Percentiles rank a stretch among this genome's conserved stretches.
phyloP scores from a whole-genome alignment of 768 basidiomycete genomes.

The Lactarius deliciosus region DNA sequence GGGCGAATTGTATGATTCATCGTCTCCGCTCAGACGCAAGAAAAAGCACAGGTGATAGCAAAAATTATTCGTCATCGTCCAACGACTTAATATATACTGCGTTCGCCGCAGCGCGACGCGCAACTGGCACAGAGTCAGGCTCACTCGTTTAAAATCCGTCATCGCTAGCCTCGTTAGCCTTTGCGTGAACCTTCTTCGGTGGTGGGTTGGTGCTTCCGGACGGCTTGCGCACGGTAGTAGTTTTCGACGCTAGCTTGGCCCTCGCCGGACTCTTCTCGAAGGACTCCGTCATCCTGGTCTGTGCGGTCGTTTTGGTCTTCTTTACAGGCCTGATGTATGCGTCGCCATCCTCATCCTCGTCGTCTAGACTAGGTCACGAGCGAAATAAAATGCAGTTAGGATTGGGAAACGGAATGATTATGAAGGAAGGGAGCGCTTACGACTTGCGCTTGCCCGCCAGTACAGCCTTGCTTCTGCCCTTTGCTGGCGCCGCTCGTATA shows the following conservation, averaged over 20 bases:
- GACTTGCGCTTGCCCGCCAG: slow-evolving; percentile 62
- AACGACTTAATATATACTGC: slow-evolving; percentile 44
- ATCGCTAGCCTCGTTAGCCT: slow-evolving; percentile 40
- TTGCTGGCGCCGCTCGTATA: slow-evolving; percentile 34
- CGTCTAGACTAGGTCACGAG: slow-evolving; percentile 5
- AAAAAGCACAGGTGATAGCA: slow-evolving; percentile 42
- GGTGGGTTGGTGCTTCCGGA: slow-evolving; percentile 53
- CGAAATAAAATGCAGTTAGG: neutral
- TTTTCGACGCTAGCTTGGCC: slow-evolving; percentile 19
- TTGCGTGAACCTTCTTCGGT: slow-evolving; percentile 25
- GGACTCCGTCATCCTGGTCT: slow-evolving; percentile 52
- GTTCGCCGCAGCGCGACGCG: slow-evolving; percentile 37
- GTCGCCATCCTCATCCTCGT: slow-evolving; percentile 8
- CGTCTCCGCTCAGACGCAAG: neutral
- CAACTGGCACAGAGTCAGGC: slow-evolving; percentile 39
- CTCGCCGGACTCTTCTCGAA: slow-evolving; percentile 44
- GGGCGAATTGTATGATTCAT: neutral
- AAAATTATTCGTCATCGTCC: slow-evolving; percentile 40
- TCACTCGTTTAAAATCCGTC: slow-evolving; percentile 47
- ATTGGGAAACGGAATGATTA: too few relatives aligned
- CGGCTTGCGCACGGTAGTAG: slow-evolving; percentile 42
- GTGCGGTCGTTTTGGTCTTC: slow-evolving; percentile 44
- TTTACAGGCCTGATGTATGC: slow-evolving; percentile 50
- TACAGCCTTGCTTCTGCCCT: slow-evolving; percentile 48
- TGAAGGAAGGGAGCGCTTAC: slow-evolving; percentile 38